Evolutionary conservation across 192 early-diverging fungal genomes (phyloP).

Genomic region (Entomortierella lignicola): DNA sequence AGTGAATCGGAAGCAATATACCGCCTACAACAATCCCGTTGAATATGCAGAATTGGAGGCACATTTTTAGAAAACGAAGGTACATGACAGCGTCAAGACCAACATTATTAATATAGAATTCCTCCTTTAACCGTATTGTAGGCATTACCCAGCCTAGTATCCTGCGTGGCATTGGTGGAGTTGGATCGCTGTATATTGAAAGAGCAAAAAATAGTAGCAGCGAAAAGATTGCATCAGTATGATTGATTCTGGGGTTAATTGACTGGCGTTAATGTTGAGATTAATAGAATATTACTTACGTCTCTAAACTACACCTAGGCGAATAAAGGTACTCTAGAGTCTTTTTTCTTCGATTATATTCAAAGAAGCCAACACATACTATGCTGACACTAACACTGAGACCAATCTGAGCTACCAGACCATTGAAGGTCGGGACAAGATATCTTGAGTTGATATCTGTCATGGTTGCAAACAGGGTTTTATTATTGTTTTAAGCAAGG

Average conservation of each 20-base stretch:
- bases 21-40: conserved; percentile 53
- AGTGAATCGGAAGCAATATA: conserved; percentile 65
- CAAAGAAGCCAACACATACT: conserved; percentile 60
- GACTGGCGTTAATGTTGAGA: neutral
- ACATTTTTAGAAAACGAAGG: conserved; percentile 70
- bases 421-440: conserved; percentile 59
- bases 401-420: conserved; percentile 63
- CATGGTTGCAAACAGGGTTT: too few relatives aligned
- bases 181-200: conserved; percentile 51
- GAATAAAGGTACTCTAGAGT: conserved; percentile 63
- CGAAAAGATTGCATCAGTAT: neutral
- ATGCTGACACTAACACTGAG: conserved; percentile 57
- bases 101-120: conserved; percentile 64
- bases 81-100: conserved; percentile 73
- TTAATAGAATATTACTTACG: conserved; percentile 51
- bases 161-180: conserved; percentile 57
- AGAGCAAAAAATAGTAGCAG: neutral
- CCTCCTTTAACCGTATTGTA: conserved; percentile 56
- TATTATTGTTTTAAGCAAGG: too few relatives aligned
- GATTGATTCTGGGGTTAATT: too few relatives aligned
- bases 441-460: conserved; percentile 21
- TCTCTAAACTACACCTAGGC: conserved; percentile 56
- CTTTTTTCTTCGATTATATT: conserved; percentile 59
- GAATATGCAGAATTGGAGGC: conserved; percentile 60
- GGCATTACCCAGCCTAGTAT: conserved; percentile 64